A percentile compares a stretch with the other conserved stretches of the same genome.
phyloP scores from a whole-genome alignment of 163 green algal species.

The Volvox carteri region DNA sequence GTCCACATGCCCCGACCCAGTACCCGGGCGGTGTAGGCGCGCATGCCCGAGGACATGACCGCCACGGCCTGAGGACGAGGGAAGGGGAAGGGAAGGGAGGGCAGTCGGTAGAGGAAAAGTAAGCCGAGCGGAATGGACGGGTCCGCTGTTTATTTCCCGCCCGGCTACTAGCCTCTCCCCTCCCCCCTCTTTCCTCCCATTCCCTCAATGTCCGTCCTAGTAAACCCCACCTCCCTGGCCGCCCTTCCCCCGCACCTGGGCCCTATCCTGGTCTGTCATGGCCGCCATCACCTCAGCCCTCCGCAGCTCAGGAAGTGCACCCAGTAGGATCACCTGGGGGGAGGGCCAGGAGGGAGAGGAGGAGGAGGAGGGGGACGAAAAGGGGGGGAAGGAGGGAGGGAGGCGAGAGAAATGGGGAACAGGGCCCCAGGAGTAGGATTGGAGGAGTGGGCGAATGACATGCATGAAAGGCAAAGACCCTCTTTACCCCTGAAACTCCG shows the following conservation, averaged over 20 bases:
- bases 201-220: no score
- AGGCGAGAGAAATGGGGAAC: neutral
- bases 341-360: neutral
- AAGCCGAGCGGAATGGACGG: no score
- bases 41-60: slow-evolving; percentile 60
- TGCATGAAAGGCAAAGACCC: no score
- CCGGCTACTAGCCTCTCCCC: neutral
- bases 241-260: slow-evolving; percentile 6
- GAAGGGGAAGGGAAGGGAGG: neutral
- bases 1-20: slow-evolving; percentile 58
- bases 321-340: slow-evolving; percentile 60
- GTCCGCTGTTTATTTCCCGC: no score
- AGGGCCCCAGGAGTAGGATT: no score
- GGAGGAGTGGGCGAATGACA: no score
- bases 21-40: slow-evolving; percentile 27
- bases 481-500: no score
- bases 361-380: neutral
- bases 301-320: slow-evolving; percentile 49
- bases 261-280: slow-evolving; percentile 45
- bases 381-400: neutral
- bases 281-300: slow-evolving; percentile 50
- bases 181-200: neutral
- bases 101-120: neutral
- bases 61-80: slow-evolving; percentile 52
- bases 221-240: no score